A percentile compares a stretch with the other conserved stretches of the same genome.
Evolutionary conservation across 441 rosid species (phyloP).

Genomic region (Corymbia citriodora): DNA sequence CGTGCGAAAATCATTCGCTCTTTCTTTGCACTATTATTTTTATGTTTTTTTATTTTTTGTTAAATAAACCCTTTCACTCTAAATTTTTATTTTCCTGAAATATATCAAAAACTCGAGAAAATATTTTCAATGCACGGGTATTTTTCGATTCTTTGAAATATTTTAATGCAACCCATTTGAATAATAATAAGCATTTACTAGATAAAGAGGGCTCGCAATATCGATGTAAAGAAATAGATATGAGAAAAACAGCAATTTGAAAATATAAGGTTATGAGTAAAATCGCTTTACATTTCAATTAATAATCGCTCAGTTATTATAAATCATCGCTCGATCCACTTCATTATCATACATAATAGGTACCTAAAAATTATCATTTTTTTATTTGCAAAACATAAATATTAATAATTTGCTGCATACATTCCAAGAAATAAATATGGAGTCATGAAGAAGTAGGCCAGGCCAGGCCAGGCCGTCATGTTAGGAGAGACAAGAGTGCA

Average conservation of each 20-base stretch:
- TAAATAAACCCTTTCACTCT: neutral
- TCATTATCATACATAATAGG: neutral
- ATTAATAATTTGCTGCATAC: neutral
- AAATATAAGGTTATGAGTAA: neutral
- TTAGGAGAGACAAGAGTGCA: neutral
- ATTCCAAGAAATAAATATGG: neutral
- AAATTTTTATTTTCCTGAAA: rapidly evolving
- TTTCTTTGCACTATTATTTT: neutral
- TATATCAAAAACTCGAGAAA: neutral
- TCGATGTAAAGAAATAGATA: neutral
- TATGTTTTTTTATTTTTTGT: neutral
- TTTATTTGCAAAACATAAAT: neutral
- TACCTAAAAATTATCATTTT: neutral
- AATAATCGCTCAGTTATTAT: neutral
- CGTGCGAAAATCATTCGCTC: neutral
- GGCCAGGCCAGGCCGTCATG: neutral
- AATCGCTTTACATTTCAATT: neutral
- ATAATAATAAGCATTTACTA: rapidly evolving
- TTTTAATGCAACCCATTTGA: neutral
- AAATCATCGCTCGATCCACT: neutral
- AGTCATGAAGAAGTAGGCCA: neutral
- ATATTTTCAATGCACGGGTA: rapidly evolving
- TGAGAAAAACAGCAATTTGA: rapidly evolving
- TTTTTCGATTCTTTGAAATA: neutral
- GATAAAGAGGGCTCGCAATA: rapidly evolving